Base-by-base conservation (phyloP, 495 filamentous ascomycete species). In the Cladorrhinum samala region DNA sequence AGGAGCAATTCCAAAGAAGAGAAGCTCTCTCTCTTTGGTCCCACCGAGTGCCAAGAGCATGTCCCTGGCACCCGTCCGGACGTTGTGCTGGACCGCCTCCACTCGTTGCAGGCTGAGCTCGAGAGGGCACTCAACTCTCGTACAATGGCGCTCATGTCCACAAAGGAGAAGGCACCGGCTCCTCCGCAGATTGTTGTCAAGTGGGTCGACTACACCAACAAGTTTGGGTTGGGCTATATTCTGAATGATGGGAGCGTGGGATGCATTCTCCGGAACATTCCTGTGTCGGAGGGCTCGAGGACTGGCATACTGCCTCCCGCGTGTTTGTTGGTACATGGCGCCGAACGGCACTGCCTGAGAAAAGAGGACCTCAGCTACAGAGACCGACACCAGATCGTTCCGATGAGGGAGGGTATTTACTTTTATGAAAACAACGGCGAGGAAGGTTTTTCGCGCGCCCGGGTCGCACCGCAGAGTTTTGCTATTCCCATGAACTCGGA, bases 171-270 rank as follows among this genome's bases (percentile, higher is more conserved):
- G 30, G 63, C 69, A 2, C 69, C 72, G 20, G 54, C 73, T 0
- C 66, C 67, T 16, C 76, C 77, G 5, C 73, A 75, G 25, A 74
- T 84, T 24, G 87, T 95, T 19, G 84, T 90, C 19, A 93, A 92
- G 64, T 95, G 89, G 89, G 89, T 95, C n/a, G 89, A 95, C 60
- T 95, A 93, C 59, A 90, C 89, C 21, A 93, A 93, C 67, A 88
- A 89, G 58, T 91, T 90, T 60, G 89, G 89, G 1, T 77, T 92
- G 37, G 89, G 89, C 3, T 95, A 94, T 56, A 87, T 91, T 37
- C 68, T 95, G 27, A 88, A 86, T 45, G 87, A 93, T 62, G 88
- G 89, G 9, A 89, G 84, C 46, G 84, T 91, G 36, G 89, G 88
- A 3, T 90, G 87, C 57, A 83, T 92, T 14, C 85, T 91, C 50